Conservation (phyloP, 495 filamentous ascomycete species). For the Aspergillus ostianus region DNA sequence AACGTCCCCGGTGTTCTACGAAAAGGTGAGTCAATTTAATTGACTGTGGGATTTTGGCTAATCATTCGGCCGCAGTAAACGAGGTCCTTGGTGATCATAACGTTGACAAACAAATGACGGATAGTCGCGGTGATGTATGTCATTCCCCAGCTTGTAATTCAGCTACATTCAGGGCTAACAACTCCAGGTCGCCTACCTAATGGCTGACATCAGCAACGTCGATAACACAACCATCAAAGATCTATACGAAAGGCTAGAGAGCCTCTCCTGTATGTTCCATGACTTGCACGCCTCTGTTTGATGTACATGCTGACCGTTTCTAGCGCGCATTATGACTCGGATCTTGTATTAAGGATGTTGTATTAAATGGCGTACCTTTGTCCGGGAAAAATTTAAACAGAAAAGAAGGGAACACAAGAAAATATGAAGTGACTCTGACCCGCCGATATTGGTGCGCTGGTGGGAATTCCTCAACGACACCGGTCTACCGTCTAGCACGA, state of each 20-base stretch:
- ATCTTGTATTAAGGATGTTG: constrained; percentile 85
- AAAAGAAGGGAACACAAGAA: neutral
- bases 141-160: constrained; percentile 4
- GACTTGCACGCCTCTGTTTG: neutral
- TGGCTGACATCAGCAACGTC: constrained; percentile 95
- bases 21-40: constrained; percentile 53
- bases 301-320: constrained; percentile 6
- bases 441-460: neutral
- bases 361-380: constrained; percentile 54
- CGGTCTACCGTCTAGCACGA: neutral
- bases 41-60: neutral
- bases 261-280: constrained; percentile 66
- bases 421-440: neutral
- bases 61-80: constrained; percentile 61
- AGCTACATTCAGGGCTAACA: constrained; percentile 16
- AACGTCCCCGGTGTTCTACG: constrained; percentile 94
- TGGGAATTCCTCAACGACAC: constrained; percentile 4
- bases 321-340: constrained; percentile 82
- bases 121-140: constrained; percentile 82
- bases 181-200: constrained; percentile 79
- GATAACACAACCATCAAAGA: constrained; percentile 77
- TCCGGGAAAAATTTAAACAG: neutral
- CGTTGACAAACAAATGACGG: constrained; percentile 97
- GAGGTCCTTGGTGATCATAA: constrained; percentile 92
- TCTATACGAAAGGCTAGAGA: constrained; percentile 78